These are phyloP conservation scores for Hypholoma fasciculare DNA, from an alignment of 768 basidiomycete genomes.

Conservation along the genomic window DNA sequence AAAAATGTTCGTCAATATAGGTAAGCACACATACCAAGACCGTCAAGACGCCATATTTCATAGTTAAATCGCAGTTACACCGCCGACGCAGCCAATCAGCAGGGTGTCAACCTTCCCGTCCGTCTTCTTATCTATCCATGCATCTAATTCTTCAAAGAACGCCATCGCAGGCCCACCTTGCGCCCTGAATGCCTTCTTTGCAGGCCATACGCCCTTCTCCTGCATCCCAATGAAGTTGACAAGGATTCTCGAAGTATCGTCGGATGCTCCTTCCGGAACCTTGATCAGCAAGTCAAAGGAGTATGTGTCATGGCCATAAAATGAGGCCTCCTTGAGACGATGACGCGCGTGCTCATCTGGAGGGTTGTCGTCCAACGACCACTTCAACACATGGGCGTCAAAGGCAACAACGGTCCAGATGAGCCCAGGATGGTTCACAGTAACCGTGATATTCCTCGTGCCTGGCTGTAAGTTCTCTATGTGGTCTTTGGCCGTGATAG, in stretches of 20 bases:
- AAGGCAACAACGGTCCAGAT: conserved; percentile 95
- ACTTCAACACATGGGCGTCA: conserved; percentile 83
- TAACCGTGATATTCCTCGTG: conserved; percentile 69
- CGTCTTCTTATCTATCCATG: conserved; percentile 67
- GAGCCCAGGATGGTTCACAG: conserved; percentile 73
- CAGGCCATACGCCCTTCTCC: conserved; percentile 86
- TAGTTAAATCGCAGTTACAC: conserved; percentile 34
- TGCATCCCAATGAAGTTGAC: conserved; percentile 84
- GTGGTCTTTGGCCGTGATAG: conserved; percentile 59
- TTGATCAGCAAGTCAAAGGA: conserved; percentile 71
- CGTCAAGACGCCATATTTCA: too few species aligned
- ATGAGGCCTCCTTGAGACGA: conserved; percentile 90
- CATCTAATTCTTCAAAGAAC: conserved; percentile 74
- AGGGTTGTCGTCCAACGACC: conserved; percentile 81
- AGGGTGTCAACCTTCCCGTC: conserved; percentile 66
- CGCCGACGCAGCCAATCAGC: conserved; percentile 72
- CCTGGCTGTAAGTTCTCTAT: conserved; percentile 52
- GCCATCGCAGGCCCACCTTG: conserved; percentile 61
- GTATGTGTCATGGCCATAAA: conserved; percentile 77
- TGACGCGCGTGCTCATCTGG: conserved; percentile 77
- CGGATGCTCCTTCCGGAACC: conserved; percentile 31
- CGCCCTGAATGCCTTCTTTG: conserved; percentile 52
- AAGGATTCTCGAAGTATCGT: conserved; percentile 29
- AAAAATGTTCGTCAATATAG: neutral
- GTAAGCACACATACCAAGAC: neutral